Evolutionary conservation across 257 asterid genomes (phyloP), one percentile per base, ranked within the genome.

Genomic region (Ehretia macrophylla): DNA sequence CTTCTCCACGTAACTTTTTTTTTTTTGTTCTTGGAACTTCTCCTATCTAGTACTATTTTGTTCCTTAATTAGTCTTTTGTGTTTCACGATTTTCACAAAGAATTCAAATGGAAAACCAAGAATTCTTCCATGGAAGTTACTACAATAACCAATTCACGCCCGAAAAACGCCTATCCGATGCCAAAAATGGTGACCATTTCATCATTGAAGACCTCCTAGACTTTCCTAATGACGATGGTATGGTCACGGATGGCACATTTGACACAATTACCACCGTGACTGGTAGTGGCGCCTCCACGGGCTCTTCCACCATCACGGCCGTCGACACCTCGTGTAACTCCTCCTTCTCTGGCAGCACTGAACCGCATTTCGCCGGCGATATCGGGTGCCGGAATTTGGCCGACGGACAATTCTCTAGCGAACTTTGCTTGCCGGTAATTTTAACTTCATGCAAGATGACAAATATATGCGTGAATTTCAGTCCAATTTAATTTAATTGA

Each of bases 361-460:
- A 68, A 14, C 73, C 74, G 0, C 72, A 79, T 50, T 68, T 76
- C 17, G 72, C 45, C 14, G 71, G 64, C 13, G 61, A 61, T 10
- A 53, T 50, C 4, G 74, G 54, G 49, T 59, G 77, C 65, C 77
- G 73, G 35, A 66, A 76, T 76, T 54, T 79, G 39, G 38, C 77
- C 8, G 84, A 77, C 11, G 77, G 54, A 6, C 81, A 71, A 40
- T 85, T 85, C 72, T 62, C 88, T 32, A 57, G 73, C 61, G 98
- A 91, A 46, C 93, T 91, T 18, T 77, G 83, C 23, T 82, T 85
- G 35, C 95, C 98, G 82, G 98, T 90, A 72, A 72, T 52, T 38
- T 45, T 54, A 46, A n/a, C n/a, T 51, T 48, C 58, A 8, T 57
- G 59, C 68, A 49, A 20, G 21, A 12, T 13, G 23, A 35, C 19